Evolutionary conservation across 108 stramenopile genomes (phyloP).

Genomic region (Seminavis robusta): DNA sequence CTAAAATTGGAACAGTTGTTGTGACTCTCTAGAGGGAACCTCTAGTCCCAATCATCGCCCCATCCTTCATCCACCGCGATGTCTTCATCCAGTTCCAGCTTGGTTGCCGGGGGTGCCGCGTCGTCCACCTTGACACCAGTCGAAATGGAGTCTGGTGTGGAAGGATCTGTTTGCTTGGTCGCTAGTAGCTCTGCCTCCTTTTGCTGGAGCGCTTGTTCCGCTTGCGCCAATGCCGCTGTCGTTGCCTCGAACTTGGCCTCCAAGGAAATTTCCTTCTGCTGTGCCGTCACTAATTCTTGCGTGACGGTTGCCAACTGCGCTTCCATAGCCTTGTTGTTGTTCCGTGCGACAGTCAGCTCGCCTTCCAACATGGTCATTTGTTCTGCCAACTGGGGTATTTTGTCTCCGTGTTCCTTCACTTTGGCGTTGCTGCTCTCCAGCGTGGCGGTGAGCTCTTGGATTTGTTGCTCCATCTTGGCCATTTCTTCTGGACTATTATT

Average conservation of each 20-base stretch:
- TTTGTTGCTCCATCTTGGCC: background rate
- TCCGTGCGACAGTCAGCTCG: background rate
- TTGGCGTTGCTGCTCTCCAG: background rate
- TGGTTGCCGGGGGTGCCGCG: background rate
- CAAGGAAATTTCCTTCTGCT: background rate
- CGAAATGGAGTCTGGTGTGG: conserved; percentile 18
- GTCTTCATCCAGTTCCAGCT: no score
- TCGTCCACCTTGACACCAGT: conserved; percentile 29
- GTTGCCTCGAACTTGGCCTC: conserved; percentile 1
- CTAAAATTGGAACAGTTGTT: no score
- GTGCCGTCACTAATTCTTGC: background rate
- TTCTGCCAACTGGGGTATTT: background rate
- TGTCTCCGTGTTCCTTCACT: background rate
- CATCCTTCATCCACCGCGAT: conserved; percentile 19
- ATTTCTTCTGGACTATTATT: background rate
- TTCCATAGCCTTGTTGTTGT: conserved; percentile 1
- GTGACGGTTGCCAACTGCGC: background rate
- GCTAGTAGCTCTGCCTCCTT: background rate
- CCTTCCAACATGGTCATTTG: background rate
- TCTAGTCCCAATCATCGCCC: conserved; percentile 38
- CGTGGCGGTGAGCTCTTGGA: background rate
- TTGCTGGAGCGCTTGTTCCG: background rate
- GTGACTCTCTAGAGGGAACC: no score
- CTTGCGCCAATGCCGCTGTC: background rate
- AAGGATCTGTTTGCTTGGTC: background rate